Conservation (phyloP, 192 early-diverging fungal genomes). For the Backusella macrospora region DNA sequence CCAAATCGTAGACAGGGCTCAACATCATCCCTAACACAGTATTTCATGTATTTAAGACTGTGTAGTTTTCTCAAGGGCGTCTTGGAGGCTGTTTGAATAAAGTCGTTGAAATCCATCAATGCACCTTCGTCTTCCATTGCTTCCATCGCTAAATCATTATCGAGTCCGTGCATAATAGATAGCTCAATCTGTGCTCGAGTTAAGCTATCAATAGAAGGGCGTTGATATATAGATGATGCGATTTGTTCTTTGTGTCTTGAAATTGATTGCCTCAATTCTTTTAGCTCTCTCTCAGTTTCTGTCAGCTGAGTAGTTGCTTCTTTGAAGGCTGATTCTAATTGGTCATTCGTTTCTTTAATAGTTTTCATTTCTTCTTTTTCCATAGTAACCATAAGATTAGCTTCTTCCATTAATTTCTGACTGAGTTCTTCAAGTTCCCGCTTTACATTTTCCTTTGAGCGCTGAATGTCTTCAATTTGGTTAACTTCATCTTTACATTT, state of each 20-base stretch:
- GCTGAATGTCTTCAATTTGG: conserved; percentile 79
- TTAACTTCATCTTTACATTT: conserved; percentile 81
- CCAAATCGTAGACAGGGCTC: conserved; percentile 95
- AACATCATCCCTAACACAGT: conserved; percentile 87
- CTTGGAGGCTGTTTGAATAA: conserved; percentile 66
- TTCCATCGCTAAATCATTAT: conserved; percentile 38
- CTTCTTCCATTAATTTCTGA: conserved; percentile 88
- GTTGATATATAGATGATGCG: conserved; percentile 14
- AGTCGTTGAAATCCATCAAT: conserved; percentile 86
- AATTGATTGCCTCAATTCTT: conserved; percentile 64
- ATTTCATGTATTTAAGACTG: conserved; percentile 80
- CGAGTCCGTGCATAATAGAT: conserved; percentile 18
- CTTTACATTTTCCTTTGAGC: conserved; percentile 84
- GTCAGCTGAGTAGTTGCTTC: conserved; percentile 60
- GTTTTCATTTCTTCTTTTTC: conserved; percentile 63
- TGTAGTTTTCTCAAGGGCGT: conserved; percentile 74
- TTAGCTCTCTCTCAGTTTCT: conserved; percentile 73
- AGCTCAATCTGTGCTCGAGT: conserved; percentile 42
- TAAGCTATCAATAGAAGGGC: conserved; percentile 31
- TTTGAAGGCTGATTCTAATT: conserved; percentile 59
- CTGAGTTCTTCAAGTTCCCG: conserved; percentile 92
- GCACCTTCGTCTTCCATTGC: conserved; percentile 65
- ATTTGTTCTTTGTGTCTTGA: conserved; percentile 45
- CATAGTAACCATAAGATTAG: conserved; percentile 81
- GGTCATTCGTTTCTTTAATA: conserved; percentile 46